Evolutionary conservation across 192 early-diverging fungal species (phyloP).

Genomic region (Piromyces finnis): DNA sequence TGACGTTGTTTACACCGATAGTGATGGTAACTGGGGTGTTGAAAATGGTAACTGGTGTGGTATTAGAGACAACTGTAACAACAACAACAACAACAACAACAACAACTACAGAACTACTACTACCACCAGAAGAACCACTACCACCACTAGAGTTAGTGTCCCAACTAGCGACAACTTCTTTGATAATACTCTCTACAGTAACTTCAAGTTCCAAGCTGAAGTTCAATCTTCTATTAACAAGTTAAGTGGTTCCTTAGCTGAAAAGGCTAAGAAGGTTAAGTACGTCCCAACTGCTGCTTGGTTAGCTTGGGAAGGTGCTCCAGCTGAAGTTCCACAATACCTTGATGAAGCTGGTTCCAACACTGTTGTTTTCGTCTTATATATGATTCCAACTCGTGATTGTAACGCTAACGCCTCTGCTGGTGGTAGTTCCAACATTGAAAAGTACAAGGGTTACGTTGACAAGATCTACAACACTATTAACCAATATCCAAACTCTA

Average conservation of each 20-base stretch:
- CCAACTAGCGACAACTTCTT: not conserved
- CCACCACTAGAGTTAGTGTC: not conserved
- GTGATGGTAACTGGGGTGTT: not conserved
- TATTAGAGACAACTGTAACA: not conserved
- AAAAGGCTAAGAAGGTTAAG: not conserved
- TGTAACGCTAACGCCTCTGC: constrained; percentile 20
- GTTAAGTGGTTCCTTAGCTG: not conserved
- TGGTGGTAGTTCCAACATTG: constrained; percentile 10
- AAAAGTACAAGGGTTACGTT: constrained; percentile 21
- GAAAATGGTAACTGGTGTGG: not conserved
- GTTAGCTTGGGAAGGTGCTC: too few species aligned
- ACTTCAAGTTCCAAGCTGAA: not conserved
- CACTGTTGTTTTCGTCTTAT: constrained; percentile 13
- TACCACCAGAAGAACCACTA: not conserved
- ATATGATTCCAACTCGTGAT: constrained; percentile 24
- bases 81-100: not conserved
- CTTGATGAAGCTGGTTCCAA: not conserved
- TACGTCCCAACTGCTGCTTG: not conserved
- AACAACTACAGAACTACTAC: too few species aligned
- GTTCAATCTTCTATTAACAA: not conserved
- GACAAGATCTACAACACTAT: constrained; percentile 2
- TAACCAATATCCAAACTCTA: constrained; percentile 1
- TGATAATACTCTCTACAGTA: not conserved
- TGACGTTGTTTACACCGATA: not conserved
- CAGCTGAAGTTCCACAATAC: not conserved